Base-by-base conservation (phyloP, 2,329 filamentous ascomycete genomes). In the Colletotrichum lentis region DNA sequence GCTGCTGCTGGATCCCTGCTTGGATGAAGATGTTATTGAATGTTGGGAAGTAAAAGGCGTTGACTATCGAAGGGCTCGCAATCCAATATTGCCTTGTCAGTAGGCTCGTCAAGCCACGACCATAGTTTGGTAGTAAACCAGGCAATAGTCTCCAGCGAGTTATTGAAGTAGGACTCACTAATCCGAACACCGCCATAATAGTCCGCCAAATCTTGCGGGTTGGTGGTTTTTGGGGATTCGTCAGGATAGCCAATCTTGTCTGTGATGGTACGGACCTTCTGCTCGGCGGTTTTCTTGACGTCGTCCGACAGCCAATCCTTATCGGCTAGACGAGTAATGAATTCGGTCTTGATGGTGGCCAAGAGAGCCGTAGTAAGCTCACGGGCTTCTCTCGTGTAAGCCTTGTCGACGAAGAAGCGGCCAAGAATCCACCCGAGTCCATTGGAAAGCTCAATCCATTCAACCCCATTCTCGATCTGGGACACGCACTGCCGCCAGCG, bases 1-100 rank as follows among this genome's bases (percentile, higher is more conserved):
- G 89, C 1, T 44, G 27, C 74, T 92, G 89, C 84, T 90, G 88
- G 61, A 91, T 90, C 0, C 88, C 90, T 0, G 88, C 88, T 0
- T 87, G 88, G 74, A 92, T 90, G 3, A 88, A 85, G 55, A 91
- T 91, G 73, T 89, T 85, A 72, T 91, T 91, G n/a, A 84, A 83
- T 0, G 82, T 81, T n/a, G 84, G 84, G 70, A 86, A 86, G 75
- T 91, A 90, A 71, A 88, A 89, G 0, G 89, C 89, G 72, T 91
- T 90, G 16, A 86, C 83, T 1, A 84, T 86, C 3, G 85, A 80
- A 0, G 85, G 84, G 16, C 82, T 85, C 83, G 88, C 87, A 12
- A 75, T 82, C 85, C 88, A 91, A 72, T n/a, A 85, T 78, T 24
- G 86, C 81, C 39, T 84, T 84, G 75, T 90, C 82, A 3, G 86